These are phyloP conservation scores for Sonneratia alba DNA, from an alignment of 345 rosid genomes.

Conservation along the genomic window DNA sequence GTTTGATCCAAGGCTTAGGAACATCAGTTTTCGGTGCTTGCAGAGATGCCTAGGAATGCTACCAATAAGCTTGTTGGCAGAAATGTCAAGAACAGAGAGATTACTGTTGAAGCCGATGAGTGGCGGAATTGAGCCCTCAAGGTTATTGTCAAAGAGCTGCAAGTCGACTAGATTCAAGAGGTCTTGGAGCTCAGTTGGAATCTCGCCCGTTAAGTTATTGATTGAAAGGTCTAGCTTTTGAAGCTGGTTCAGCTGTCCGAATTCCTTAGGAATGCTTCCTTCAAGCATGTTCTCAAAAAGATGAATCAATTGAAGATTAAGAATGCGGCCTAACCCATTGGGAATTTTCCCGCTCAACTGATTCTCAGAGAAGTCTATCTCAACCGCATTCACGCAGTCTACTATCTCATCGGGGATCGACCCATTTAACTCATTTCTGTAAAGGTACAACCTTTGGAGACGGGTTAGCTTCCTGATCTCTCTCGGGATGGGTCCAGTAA, in stretches of 20 bases:
- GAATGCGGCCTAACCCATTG: conserved; percentile 40
- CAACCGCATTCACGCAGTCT: conserved; percentile 36
- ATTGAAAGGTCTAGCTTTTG: conserved; percentile 70
- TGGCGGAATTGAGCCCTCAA: conserved; percentile 58
- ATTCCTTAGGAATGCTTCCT: conserved; percentile 59
- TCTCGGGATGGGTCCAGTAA: conserved; percentile 47
- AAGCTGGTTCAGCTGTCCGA: conserved; percentile 43
- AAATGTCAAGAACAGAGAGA: conserved; percentile 57
- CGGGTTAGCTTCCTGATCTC: conserved; percentile 46
- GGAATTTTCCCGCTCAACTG: conserved; percentile 53
- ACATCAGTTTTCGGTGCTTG: conserved; percentile 47
- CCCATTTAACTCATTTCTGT: conserved; percentile 62
- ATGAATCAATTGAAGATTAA: conserved; percentile 45
- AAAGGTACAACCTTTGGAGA: conserved; percentile 50
- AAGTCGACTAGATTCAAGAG: conserved; percentile 42
- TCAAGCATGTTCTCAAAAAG: conserved; percentile 61
- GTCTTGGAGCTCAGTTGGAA: conserved; percentile 55
- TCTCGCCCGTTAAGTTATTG: conserved; percentile 49
- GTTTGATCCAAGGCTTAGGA: conserved; percentile 70
- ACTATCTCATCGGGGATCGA: conserved; percentile 61
- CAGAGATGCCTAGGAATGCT: conserved; percentile 63
- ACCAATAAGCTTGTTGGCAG: conserved; percentile 51
- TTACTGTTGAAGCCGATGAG: conserved; percentile 46
- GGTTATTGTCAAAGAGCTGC: conserved; percentile 67
- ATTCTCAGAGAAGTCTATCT: conserved; percentile 85